These are phyloP conservation scores for Lumnitzera racemosa DNA, from an alignment of 345 rosid genomes.

Conservation along the genomic window DNA sequence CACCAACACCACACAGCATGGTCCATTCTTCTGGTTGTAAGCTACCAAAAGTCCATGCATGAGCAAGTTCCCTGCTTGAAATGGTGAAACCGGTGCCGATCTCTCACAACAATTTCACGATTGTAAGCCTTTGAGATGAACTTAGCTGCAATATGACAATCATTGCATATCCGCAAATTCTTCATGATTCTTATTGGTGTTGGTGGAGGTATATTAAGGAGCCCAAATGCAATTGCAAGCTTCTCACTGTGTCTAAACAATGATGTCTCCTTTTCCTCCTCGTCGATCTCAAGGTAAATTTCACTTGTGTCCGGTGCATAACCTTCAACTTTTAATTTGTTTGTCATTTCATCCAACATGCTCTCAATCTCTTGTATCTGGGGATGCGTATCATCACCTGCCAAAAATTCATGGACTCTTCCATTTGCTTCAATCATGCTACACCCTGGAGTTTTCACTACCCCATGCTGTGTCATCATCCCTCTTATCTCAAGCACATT, in stretches of 20 bases:
- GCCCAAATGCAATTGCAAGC: no score
- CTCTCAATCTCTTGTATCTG: slow-evolving; percentile 21
- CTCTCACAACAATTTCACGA: no score
- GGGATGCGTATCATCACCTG: slow-evolving; percentile 31
- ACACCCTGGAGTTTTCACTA: slow-evolving; percentile 40
- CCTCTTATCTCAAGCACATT: slow-evolving; percentile 29
- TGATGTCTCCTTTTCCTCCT: slow-evolving; percentile 36
- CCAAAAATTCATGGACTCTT: slow-evolving; percentile 30
- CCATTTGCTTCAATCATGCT: slow-evolving; percentile 43
- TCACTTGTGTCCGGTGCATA: slow-evolving; percentile 27
- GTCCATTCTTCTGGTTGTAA: no score
- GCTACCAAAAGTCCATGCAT: no score
- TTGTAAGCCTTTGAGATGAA: no score
- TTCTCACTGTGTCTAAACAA: slow-evolving; percentile 11
- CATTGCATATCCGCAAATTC: no score
- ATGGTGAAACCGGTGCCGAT: no score
- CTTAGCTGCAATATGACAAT: no score
- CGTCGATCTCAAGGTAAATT: slow-evolving; percentile 33
- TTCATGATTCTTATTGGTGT: no score
- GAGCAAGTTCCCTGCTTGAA: no score
- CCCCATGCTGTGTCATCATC: slow-evolving; percentile 31
- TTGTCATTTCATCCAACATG: slow-evolving; percentile 31
- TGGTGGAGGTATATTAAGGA: no score
- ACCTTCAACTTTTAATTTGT: slow-evolving; percentile 23
- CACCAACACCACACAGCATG: no score